phyloP scores from a whole-genome alignment of 352 stramenopile species.

The Globisporangium canariense region DNA sequence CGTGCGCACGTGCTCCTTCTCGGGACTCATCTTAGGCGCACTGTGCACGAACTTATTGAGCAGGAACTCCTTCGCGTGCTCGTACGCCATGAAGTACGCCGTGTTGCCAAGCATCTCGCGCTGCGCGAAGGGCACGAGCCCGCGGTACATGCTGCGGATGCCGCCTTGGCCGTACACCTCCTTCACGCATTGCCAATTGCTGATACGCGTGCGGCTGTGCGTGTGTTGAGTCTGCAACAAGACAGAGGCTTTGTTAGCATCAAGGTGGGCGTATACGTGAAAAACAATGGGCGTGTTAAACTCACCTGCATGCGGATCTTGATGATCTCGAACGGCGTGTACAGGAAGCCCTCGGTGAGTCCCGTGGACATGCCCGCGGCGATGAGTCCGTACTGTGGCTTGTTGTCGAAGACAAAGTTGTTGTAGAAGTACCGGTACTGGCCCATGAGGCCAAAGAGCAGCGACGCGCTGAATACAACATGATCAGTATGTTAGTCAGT shows the following conservation, averaged over 20 bases:
- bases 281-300: background rate
- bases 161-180: conserved; percentile 62
- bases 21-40: conserved; percentile 33
- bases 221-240: conserved; percentile 47
- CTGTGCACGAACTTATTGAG: conserved; percentile 50
- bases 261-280: background rate
- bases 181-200: conserved; percentile 69
- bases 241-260: background rate
- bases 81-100: conserved; percentile 83
- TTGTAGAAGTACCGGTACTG: conserved; percentile 75
- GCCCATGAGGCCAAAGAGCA: conserved; percentile 71
- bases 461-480: conserved; percentile 35
- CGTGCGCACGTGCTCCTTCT: conserved; percentile 56
- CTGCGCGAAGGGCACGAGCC: conserved; percentile 53
- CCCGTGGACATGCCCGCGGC: conserved; percentile 55
- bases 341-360: conserved; percentile 59
- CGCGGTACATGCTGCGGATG: conserved; percentile 71
- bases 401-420: conserved; percentile 50
- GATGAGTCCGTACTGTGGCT: conserved; percentile 48
- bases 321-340: conserved; percentile 73
- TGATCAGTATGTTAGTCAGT: background rate
- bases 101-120: conserved; percentile 86
- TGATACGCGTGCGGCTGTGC: conserved; percentile 49
- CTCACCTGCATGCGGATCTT: conserved; percentile 66
- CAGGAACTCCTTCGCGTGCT: conserved; percentile 62